phyloP scores from a whole-genome alignment of 2,329 filamentous ascomycete species.

The Metarhizium brunneum region DNA sequence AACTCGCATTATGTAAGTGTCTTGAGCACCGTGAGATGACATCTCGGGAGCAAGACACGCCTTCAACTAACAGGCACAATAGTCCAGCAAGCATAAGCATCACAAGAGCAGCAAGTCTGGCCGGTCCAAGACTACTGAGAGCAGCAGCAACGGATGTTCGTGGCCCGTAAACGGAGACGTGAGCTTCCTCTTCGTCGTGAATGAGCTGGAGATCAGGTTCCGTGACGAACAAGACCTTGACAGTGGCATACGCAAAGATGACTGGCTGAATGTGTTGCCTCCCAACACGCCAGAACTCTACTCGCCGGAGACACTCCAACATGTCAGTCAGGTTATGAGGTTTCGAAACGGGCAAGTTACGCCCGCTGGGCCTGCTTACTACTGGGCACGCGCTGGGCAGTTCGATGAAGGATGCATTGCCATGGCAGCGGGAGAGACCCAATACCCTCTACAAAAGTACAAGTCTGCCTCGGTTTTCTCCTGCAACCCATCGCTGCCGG shows the following conservation, averaged over 20 bases:
- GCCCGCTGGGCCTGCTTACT: conserved; percentile 10
- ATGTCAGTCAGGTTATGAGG: conserved; percentile 24
- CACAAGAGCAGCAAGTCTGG: conserved; percentile 2
- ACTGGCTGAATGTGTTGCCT: conserved; percentile 22
- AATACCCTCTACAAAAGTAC: conserved; percentile 10
- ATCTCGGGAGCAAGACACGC: background rate
- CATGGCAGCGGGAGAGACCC: conserved; percentile 1
- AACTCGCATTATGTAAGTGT: background rate
- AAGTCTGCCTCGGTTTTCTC: conserved; percentile 23
- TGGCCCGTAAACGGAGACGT: conserved; percentile 1
- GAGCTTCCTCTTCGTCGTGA: conserved; percentile 30
- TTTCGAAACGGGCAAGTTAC: conserved; percentile 22
- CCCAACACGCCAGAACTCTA: background rate
- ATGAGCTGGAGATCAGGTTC: conserved; percentile 19
- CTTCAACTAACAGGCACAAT: background rate
- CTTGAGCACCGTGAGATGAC: background rate
- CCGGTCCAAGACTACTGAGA: background rate
- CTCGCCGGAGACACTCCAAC: conserved; percentile 8
- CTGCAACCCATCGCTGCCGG: conserved; percentile 26
- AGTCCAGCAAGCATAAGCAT: conserved; percentile 1
- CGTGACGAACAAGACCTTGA: background rate
- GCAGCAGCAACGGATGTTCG: background rate
- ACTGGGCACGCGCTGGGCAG: background rate
- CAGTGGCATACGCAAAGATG: conserved; percentile 8
- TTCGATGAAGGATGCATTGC: conserved; percentile 1